Evolutionary conservation across 345 rosid species (phyloP).

Genomic region (Nephelium lappaceum): DNA sequence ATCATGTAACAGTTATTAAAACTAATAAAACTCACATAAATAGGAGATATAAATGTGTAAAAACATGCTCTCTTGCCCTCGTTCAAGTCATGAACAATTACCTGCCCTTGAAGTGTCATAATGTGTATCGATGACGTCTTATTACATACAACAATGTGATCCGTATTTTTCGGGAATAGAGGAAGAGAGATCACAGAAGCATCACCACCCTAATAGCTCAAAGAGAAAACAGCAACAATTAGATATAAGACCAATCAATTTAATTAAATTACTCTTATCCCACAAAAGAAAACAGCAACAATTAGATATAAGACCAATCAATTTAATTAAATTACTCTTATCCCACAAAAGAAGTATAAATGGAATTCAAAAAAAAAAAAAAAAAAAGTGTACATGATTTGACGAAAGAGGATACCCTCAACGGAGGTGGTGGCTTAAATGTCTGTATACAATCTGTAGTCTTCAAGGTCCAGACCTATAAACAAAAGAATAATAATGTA

Average conservation of each 20-base stretch:
- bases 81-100: constrained; percentile 26
- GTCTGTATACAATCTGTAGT: constrained; percentile 94
- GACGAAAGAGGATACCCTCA: constrained; percentile 58
- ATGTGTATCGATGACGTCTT: constrained; percentile 86
- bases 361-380: too few species aligned
- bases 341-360: constrained; percentile 8
- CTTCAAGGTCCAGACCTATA: constrained; percentile 95
- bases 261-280: neutral
- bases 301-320: constrained; percentile 18
- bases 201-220: constrained; percentile 75
- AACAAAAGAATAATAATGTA: neutral
- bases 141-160: constrained; percentile 91
- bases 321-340: neutral
- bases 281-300: constrained; percentile 25
- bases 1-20: neutral
- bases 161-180: constrained; percentile 83
- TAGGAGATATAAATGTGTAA: neutral
- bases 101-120: constrained; percentile 99
- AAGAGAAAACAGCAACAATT: constrained; percentile 29
- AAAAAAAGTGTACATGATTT: neutral
- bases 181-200: constrained; percentile 98
- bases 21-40: neutral
- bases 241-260: constrained; percentile 12
- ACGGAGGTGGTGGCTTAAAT: constrained; percentile 91
- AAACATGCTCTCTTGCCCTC: neutral